Evolutionary conservation across 2,329 filamentous ascomycete genomes (phyloP), one percentile per base, ranked within the genome.

Genomic region (Colletotrichum caudatum): DNA sequence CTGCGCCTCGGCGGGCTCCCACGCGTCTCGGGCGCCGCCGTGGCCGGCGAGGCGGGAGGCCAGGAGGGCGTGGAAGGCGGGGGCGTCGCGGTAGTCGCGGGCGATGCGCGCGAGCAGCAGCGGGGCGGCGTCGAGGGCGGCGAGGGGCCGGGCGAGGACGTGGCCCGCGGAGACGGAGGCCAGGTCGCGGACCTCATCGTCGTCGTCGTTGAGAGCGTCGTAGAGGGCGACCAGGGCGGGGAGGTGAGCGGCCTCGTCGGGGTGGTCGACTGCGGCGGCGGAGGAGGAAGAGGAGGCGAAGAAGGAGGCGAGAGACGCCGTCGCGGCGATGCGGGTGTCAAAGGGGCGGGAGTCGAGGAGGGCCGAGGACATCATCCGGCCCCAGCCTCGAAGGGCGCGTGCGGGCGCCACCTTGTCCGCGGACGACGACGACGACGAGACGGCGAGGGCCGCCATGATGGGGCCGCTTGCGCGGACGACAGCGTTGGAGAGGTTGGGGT

Each of bases 171-270:
- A 85, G 0, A 76, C 71, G 2, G 91, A 88, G 9, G 91, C 92
- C 1, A 88, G 79, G 44, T 91, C 88, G 56, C 95, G 90, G 74
- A 98, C 88, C 69, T 98, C 94, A 73, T 97, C 94, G 78, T 98
- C 95, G 78, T 98, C 95, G 78, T 98, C 96, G 77, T 93, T 93
- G 5, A 97, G 86, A 57, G 90, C 85, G 78, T 94, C 91, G 80
- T 96, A 95, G 1, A 95, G 82, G 4, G 91, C 84, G 6, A 94
- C 79, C 63, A 92, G 87, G 39, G 89, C 83, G 1, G 88, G 83
- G 1, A 94, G 80, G 44, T 89, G 82, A 18, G 79, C 78, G 0
- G 72, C 44, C 48, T 80, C 74, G 46, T 81, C 74, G 56, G 74
- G 72, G 72, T 75, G 50, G 75, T 75, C 50, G 75, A 58, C 59